phyloP scores from a whole-genome alignment of 345 rosid genomes.

The Salix suchowensis region DNA sequence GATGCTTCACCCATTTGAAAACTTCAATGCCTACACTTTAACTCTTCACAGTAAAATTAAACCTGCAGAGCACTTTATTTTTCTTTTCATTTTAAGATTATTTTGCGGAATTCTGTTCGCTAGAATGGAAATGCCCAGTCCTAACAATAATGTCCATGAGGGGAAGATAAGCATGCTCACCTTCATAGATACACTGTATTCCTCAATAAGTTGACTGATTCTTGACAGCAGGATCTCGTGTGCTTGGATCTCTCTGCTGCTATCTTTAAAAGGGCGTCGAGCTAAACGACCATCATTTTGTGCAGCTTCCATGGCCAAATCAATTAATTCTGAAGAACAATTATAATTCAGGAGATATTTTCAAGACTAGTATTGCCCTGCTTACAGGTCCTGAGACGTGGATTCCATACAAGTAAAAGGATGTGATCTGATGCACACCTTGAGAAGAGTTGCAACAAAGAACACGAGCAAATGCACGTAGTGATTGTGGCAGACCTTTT shows the following conservation, averaged over 20 bases:
- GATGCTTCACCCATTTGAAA: neutral
- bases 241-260: conserved; percentile 52
- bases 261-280: conserved; percentile 49
- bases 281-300: conserved; percentile 77
- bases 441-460: conserved; percentile 45
- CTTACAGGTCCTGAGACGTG: conserved; percentile 1
- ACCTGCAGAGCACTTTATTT: neutral
- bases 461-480: conserved; percentile 82
- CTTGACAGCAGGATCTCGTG: conserved; percentile 52
- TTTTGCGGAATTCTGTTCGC: too few species aligned
- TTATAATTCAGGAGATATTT: neutral
- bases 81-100: too few species aligned
- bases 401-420: neutral
- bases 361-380: neutral
- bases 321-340: conserved; percentile 45
- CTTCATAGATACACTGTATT: conserved; percentile 43
- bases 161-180: conserved; percentile 24
- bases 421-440: conserved; percentile 37
- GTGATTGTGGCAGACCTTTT: conserved; percentile 74
- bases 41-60: neutral
- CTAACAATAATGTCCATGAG: too few species aligned
- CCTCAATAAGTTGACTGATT: conserved; percentile 37
- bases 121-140: too few species aligned
- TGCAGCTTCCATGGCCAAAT: conserved; percentile 63
- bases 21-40: neutral